Evolutionary conservation across 108 stramenopile species (phyloP), one percentile per base, ranked within the genome.

Genomic region (Ochromonas danica): DNA sequence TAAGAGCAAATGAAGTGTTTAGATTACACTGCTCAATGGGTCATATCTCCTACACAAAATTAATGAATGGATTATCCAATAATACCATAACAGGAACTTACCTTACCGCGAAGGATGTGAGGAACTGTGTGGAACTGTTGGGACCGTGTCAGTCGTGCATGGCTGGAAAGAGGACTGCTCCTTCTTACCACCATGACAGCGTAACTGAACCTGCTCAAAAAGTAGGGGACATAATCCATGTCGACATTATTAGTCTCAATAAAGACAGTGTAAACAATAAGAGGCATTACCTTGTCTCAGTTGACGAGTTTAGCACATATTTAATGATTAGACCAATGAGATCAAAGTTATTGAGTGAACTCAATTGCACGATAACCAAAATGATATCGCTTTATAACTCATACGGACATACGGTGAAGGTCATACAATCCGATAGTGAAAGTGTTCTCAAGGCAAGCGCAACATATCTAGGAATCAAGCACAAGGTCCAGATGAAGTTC

Each of bases 1-100:
- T 31, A 67, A 22, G 63, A 31, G 63, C 63, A 31, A 67, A 67
- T 33, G 31, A 67, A 67, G 63, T 67, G 17, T 33, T 22, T 67
- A 31, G 25, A 31, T 33, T 67, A 67, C 63, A 67, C 31, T 67
- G 63, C 25, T 22, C 31, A 67, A 31, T 67, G 31, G 63, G 63
- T 35, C 63, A 67, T 33, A 6, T 33, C 35, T 67, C 63, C 17
- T 31, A 67, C 17, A 33, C 6, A 28, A 33, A 31, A 25, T 25
- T 67, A 22, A 33, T 67, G 17, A 67, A 67, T 67, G 63, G 30
- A 14, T 25, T 67, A 31, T 35, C 63, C 3, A 67, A 67, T 67
- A 33, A 33, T 31, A 33, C 31, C 25, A 67, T 67, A 31, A 67
- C 63, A 67, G 63, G 63, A 10, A 67, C 63, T 22, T 25, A 33